phyloP scores from a whole-genome alignment of 1,139 yeast species.

The Diutina neorugosa region DNA sequence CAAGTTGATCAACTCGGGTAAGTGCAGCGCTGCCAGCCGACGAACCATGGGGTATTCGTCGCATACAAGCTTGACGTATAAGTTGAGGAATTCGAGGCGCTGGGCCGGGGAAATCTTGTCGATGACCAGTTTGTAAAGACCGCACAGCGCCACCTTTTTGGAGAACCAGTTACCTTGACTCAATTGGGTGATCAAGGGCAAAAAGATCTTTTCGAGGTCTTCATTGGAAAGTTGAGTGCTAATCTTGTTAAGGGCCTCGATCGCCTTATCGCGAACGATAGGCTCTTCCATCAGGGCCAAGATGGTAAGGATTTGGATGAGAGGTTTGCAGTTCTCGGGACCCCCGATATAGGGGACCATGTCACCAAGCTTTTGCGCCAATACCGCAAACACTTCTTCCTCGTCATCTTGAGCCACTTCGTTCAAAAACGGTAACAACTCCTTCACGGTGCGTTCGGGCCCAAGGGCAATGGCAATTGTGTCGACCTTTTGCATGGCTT shows the following conservation, averaged over 20 bases:
- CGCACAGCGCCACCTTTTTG: slow-evolving; percentile 84
- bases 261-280: slow-evolving; percentile 91
- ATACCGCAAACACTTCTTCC: slow-evolving; percentile 91
- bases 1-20: slow-evolving; percentile 57
- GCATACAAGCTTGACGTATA: slow-evolving; percentile 59
- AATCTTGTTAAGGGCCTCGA: slow-evolving; percentile 66
- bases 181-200: slow-evolving; percentile 67
- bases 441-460: slow-evolving; percentile 82
- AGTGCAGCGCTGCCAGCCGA: slow-evolving; percentile 80
- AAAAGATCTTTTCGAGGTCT: slow-evolving; percentile 56
- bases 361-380: slow-evolving; percentile 82
- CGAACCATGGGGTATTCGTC: slow-evolving; percentile 99
- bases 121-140: slow-evolving; percentile 66
- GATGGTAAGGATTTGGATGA: slow-evolving; percentile 78
- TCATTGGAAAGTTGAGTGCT: slow-evolving; percentile 52
- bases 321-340: slow-evolving; percentile 56
- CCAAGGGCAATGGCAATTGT: slow-evolving; percentile 94
- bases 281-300: slow-evolving; percentile 95
- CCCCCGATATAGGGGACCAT: slow-evolving; percentile 84
- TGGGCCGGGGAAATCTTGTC: slow-evolving; percentile 42
- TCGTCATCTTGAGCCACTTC: slow-evolving; percentile 69
- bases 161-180: slow-evolving; percentile 94
- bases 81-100: slow-evolving; percentile 50
- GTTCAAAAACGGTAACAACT: slow-evolving; percentile 74
- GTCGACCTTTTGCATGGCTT: slow-evolving; percentile 89